Evolutionary conservation across 2,329 filamentous ascomycete species (phyloP).

Genomic region (Sarocladium oryzae): DNA sequence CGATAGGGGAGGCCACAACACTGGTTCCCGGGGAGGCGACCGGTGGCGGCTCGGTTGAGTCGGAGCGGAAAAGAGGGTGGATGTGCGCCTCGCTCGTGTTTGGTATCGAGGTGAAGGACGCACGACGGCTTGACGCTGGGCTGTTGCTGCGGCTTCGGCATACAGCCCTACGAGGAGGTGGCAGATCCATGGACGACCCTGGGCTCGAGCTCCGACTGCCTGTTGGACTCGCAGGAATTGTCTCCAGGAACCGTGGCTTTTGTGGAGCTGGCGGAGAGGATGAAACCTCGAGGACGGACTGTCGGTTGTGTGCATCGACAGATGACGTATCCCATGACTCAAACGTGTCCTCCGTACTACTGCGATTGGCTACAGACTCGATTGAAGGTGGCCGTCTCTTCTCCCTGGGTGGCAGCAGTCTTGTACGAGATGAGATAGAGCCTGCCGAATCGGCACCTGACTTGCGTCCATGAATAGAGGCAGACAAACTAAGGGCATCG

Average conservation of each 20-base stretch:
- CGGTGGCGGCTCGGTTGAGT: constrained; percentile 57
- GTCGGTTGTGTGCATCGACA: constrained; percentile 56
- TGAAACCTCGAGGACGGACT: constrained; percentile 47
- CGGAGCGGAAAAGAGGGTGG: constrained; percentile 70
- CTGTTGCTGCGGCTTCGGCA: constrained; percentile 47
- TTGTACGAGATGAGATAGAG: constrained; percentile 51
- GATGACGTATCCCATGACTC: constrained; percentile 70
- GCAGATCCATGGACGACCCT: constrained; percentile 50
- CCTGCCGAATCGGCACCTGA: constrained; percentile 36
- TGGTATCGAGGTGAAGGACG: constrained; percentile 24
- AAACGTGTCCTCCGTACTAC: constrained; percentile 54
- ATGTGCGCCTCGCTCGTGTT: constrained; percentile 58
- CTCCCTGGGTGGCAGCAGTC: constrained; percentile 40
- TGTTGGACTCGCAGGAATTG: constrained; percentile 61
- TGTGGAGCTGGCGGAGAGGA: constrained; percentile 31
- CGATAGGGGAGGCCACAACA: constrained; percentile 63
- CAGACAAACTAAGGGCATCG: constrained; percentile 18
- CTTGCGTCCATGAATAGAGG: constrained; percentile 24
- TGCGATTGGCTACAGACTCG: constrained; percentile 34
- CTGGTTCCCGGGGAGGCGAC: constrained; percentile 62
- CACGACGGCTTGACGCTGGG: constrained; percentile 27
- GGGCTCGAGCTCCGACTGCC: constrained; percentile 61
- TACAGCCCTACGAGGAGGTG: constrained; percentile 37
- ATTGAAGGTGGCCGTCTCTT: constrained; percentile 40
- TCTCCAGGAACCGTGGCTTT: constrained; percentile 53